Evolutionary conservation across 345 rosid species (phyloP), one percentile per base, ranked within the genome.

Genomic region (Clarkia xantiana): DNA sequence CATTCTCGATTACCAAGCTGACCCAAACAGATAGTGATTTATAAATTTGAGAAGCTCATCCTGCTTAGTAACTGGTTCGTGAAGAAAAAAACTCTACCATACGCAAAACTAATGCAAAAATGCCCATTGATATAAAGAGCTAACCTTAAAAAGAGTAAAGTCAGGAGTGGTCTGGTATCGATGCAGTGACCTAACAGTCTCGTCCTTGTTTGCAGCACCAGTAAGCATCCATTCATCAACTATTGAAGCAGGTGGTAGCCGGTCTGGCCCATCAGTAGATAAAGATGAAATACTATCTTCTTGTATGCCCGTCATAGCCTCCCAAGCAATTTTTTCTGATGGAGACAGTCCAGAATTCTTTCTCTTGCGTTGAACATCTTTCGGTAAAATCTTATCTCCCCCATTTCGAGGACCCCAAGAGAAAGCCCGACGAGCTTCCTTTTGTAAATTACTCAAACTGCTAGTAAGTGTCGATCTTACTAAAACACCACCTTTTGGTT

Each of bases 181-280:
- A 65, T 90, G 97, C 42, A 95, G 73, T 48, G 80, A 71, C 60
- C 97, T 93, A 38, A 83, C 73, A 67, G 74, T 74, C 58, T 74
- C 89, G 67, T 90, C 97, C 72, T 86, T 90, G 22, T 45, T 59
- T 48, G 75, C 53, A 64, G 86, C 84, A 10, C 96, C 96, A 25
- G 80, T 83, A 40, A 90, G 70, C 84, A 86, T 86, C 96, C 96
- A 90, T 73, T 86, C 97, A 67, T 90, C 96, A 52, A 94, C 68
- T 63, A 90, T 74, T 53, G 88, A 76, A 60, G 79, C 79, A 63
- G 97, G 72, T 63, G 91, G 91, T 59, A 90, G 76, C 54, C 96
- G 81, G 29, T 83, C 95, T 62, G 77, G 94, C 49, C 88, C 94
- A 60, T 86, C 94, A 25, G 62, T 65, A 55, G 76, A 74, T 63